Conservation (phyloP, 2,329 filamentous ascomycete species). For the Tolypocladium inflatum region DNA sequence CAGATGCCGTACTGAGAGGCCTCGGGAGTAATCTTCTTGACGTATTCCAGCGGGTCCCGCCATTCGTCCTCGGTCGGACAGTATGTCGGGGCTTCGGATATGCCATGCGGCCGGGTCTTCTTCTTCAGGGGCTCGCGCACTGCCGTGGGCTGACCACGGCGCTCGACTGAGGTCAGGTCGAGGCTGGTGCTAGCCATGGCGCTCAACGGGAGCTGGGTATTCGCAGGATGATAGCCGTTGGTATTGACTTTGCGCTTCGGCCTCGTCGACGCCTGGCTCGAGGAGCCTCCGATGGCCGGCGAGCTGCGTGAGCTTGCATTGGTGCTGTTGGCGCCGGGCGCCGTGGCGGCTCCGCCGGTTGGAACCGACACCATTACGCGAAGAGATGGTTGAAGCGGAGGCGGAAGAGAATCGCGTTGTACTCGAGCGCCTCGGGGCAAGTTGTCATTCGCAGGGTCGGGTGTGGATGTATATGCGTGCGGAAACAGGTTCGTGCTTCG, state of each 20-base stretch:
- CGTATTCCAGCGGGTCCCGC: conserved; percentile 87
- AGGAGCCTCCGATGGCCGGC: conserved; percentile 30
- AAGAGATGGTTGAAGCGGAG: conserved; percentile 3
- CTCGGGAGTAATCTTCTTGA: conserved; percentile 82
- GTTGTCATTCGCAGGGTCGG: not conserved
- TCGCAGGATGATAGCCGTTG: conserved; percentile 43
- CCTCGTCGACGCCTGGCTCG: conserved; percentile 29
- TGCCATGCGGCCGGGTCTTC: conserved; percentile 69
- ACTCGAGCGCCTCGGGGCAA: not conserved
- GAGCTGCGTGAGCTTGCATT: conserved; percentile 44
- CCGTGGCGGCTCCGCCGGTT: conserved; percentile 25
- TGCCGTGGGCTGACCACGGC: conserved; percentile 72
- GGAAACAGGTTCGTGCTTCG: not conserved
- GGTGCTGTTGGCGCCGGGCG: conserved; percentile 28
- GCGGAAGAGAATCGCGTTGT: conserved; percentile 4
- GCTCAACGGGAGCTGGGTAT: conserved; percentile 42
- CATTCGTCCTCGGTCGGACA: conserved; percentile 88
- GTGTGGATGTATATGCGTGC: not conserved
- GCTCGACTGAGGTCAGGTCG: conserved; percentile 83
- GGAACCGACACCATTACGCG: conserved; percentile 30
- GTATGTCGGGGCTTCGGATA: conserved; percentile 86
- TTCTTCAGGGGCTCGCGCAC: conserved; percentile 69
- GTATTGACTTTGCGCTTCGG: conserved; percentile 44
- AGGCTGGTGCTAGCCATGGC: conserved; percentile 53
- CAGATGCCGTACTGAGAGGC: conserved; percentile 83